Evolutionary conservation across 2,329 filamentous ascomycete species (phyloP).

Genomic region (Cytospora leucostoma): DNA sequence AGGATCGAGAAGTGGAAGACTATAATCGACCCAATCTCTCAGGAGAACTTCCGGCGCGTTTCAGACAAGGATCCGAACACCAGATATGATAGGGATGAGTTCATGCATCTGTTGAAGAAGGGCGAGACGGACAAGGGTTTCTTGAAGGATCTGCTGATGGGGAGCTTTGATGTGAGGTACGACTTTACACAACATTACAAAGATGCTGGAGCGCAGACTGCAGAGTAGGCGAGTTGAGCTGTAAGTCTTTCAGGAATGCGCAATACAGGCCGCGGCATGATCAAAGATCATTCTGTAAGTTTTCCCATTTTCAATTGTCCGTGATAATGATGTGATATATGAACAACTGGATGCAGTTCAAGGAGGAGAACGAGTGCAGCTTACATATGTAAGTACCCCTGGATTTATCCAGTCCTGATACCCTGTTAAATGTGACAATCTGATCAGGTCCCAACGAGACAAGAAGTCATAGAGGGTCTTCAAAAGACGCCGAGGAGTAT

Average conservation of each 20-base stretch:
- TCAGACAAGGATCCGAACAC: constrained; percentile 44
- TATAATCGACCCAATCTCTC: constrained; percentile 46
- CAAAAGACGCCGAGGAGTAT: not conserved
- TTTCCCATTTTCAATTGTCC: not conserved
- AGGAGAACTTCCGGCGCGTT: constrained; percentile 47
- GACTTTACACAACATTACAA: constrained; percentile 50
- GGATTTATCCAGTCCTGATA: not conserved
- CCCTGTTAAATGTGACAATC: not conserved
- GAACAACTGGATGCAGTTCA: not conserved
- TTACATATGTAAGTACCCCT: not conserved
- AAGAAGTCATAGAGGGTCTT: not conserved
- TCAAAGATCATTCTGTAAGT: not conserved
- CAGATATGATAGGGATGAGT: constrained; percentile 42
- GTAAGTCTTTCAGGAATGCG: rapidly evolving
- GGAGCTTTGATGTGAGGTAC: constrained; percentile 42
- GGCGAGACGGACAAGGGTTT: constrained; percentile 39
- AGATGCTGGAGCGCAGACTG: constrained; percentile 11
- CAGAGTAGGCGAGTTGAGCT: not conserved
- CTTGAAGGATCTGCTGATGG: constrained; percentile 40
- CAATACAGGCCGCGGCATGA: not conserved
- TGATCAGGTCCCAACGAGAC: not conserved
- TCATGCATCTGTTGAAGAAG: constrained; percentile 42
- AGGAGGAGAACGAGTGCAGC: not conserved
- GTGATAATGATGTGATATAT: not conserved
- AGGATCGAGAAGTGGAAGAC: constrained; percentile 48